phyloP scores from a whole-genome alignment of 2,329 filamentous ascomycete species.

The Diplodia mutila region DNA sequence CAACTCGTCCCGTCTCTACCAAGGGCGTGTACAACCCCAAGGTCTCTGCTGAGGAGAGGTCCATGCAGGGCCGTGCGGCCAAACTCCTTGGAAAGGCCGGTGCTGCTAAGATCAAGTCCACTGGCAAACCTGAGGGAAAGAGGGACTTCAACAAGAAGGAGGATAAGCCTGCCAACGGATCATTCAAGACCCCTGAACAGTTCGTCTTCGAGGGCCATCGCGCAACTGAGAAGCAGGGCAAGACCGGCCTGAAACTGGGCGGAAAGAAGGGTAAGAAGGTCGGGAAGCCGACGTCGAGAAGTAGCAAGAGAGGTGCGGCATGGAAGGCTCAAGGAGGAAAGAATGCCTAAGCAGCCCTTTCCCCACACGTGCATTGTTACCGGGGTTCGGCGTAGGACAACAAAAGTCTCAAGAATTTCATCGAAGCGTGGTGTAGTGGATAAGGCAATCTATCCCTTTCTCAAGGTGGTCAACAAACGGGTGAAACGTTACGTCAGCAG shows the following conservation, averaged over 20 bases:
- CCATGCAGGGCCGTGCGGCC: slow-evolving; percentile 71
- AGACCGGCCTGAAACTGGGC: slow-evolving; percentile 63
- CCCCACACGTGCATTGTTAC: neutral
- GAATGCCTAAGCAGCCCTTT: slow-evolving; percentile 28
- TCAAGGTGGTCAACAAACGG: neutral
- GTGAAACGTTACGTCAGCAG: neutral
- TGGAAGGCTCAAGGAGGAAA: slow-evolving; percentile 49
- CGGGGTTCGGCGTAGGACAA: neutral
- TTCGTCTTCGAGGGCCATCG: slow-evolving; percentile 83
- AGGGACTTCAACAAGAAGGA: slow-evolving; percentile 22
- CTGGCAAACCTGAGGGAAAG: neutral
- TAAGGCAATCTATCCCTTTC: neutral
- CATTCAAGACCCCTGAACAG: slow-evolving; percentile 64
- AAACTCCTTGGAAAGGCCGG: slow-evolving; percentile 75
- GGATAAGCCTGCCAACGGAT: slow-evolving; percentile 30
- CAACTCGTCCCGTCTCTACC: slow-evolving; percentile 33
- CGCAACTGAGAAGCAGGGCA: slow-evolving; percentile 68
- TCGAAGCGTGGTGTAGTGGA: neutral
- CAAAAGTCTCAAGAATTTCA: neutral
- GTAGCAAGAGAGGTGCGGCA: slow-evolving; percentile 48
- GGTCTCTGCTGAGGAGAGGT: slow-evolving; percentile 69
- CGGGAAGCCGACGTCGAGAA: slow-evolving; percentile 48
- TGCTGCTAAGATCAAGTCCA: slow-evolving; percentile 50
- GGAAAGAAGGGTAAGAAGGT: slow-evolving; percentile 47
- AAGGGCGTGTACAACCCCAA: slow-evolving; percentile 69